phyloP scores from a whole-genome alignment of 495 filamentous ascomycete species.

The Sabuloglossum arenarium region DNA sequence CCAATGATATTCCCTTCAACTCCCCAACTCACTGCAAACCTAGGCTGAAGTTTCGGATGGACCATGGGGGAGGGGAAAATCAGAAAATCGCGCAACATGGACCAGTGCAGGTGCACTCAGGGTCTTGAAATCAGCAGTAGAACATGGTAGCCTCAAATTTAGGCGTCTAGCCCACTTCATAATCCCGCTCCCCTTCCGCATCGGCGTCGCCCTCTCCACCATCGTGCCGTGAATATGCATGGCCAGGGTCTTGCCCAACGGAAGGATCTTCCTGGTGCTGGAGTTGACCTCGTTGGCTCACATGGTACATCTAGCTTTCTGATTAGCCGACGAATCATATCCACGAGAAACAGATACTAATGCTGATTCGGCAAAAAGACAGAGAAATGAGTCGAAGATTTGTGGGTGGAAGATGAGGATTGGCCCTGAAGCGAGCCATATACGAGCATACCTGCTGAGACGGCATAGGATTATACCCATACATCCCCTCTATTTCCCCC shows the following conservation, averaged over 20 bases:
- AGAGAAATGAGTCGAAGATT: background rate
- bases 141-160: background rate
- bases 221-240: constrained; percentile 22
- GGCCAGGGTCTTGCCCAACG: constrained; percentile 19
- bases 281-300: constrained; percentile 26
- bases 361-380: constrained; percentile 1
- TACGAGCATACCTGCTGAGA: constrained; percentile 53
- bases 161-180: constrained; percentile 23
- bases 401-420: background rate
- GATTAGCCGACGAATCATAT: constrained; percentile 5
- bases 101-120: background rate
- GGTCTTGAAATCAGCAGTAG: background rate
- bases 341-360: background rate
- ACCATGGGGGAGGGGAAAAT: background rate
- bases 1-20: background rate
- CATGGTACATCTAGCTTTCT: constrained; percentile 30
- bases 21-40: background rate
- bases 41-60: background rate
- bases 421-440: background rate
- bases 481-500: constrained; percentile 60
- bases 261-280: constrained; percentile 13
- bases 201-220: constrained; percentile 33
- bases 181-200: constrained; percentile 38
- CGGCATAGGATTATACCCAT: constrained; percentile 61
- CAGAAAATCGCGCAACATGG: background rate